Conservation (phyloP, 352 stramenopile species). For the Blastocystis sp. region DNA sequence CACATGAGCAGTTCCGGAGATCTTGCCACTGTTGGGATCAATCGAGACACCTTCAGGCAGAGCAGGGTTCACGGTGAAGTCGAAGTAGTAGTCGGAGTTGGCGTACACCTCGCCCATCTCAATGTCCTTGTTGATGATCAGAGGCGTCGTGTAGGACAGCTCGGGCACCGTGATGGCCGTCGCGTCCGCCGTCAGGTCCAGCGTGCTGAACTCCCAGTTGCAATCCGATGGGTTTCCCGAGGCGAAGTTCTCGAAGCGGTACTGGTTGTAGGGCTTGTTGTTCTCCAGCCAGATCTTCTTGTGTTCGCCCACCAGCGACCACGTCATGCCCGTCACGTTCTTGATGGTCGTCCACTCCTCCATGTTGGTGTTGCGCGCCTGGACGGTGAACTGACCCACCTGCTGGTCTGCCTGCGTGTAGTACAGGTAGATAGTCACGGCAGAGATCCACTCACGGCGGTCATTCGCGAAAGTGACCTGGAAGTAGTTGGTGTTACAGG, state of each 20-base stretch:
- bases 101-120: conserved; percentile 26
- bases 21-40: conserved; percentile 15
- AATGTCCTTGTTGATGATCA: conserved; percentile 1
- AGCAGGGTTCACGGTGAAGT: background rate
- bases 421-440: background rate
- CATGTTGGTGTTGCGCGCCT: background rate
- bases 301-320: background rate
- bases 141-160: background rate
- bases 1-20: conserved; percentile 5
- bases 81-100: background rate
- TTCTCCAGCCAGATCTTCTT: conserved; percentile 13
- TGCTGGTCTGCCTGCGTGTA: no score
- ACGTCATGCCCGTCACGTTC: background rate
- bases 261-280: conserved; percentile 30
- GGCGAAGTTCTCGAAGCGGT: conserved; percentile 10
- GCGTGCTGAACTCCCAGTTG: background rate
- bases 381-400: no score
- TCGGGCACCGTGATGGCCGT: background rate
- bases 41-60: conserved; percentile 24
- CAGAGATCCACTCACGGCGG: conserved; percentile 12
- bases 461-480: background rate
- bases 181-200: background rate
- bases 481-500: background rate
- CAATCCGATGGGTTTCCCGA: background rate
- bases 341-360: conserved; percentile 5